Conservation (phyloP, 2,329 filamentous ascomycete genomes). For the Leptodontidium sp. region DNA sequence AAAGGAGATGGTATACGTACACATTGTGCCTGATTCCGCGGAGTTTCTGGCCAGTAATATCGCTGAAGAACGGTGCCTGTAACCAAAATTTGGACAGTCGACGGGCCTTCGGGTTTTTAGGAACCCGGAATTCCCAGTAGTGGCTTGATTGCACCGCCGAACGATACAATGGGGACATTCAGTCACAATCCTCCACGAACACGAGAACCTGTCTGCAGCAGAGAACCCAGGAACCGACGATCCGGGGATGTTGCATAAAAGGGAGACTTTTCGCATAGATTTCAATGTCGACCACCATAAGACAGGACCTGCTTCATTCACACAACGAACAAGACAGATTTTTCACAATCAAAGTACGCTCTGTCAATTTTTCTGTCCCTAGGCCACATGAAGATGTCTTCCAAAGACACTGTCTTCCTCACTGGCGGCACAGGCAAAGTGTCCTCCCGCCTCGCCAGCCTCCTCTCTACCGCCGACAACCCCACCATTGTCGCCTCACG, state of each 20-base stretch:
- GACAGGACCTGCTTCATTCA: neutral
- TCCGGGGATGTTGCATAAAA: neutral
- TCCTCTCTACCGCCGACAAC: constrained; percentile 46
- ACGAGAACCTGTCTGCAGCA: neutral
- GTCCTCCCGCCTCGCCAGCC: constrained; percentile 49
- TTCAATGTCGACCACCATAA: too few relatives aligned
- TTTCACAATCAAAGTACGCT: too few relatives aligned
- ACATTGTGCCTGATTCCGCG: too few relatives aligned
- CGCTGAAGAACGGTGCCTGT: neutral
- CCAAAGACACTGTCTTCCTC: constrained; percentile 48
- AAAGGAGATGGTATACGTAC: too few relatives aligned
- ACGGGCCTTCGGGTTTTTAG: neutral
- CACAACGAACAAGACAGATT: too few relatives aligned
- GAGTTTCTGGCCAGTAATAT: neutral
- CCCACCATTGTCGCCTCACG: constrained; percentile 52
- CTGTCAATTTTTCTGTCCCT: too few relatives aligned
- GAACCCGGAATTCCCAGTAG: neutral
- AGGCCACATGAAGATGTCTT: neutral
- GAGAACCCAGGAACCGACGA: neutral
- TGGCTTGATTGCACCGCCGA: neutral
- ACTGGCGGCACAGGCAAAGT: constrained; percentile 57
- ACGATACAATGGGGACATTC: neutral
- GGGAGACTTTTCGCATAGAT: neutral
- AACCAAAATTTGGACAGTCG: neutral
- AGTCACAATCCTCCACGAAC: neutral